Percentiles rank a stretch among this genome's conserved stretches.
Evolutionary conservation across 2,329 filamentous ascomycete genomes (phyloP).

Genomic region (Neospermospora avenae): DNA sequence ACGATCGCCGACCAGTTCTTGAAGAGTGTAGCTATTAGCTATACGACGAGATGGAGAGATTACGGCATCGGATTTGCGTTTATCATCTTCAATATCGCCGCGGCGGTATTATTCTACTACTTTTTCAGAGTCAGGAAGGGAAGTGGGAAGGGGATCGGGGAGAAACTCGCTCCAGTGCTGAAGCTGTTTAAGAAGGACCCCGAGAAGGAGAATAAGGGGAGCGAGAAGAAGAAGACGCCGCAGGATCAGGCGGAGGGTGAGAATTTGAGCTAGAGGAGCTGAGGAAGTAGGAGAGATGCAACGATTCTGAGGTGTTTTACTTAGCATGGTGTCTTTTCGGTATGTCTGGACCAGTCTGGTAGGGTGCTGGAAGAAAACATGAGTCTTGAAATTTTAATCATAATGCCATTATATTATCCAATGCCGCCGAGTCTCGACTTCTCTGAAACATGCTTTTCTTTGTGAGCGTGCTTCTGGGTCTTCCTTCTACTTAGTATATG

Average conservation of each 20-base stretch:
- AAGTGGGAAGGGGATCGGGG: conserved; percentile 10
- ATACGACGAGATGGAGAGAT: conserved; percentile 62
- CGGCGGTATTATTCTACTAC: conserved; percentile 52
- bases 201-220: conserved; percentile 24
- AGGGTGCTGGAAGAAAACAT: too few species aligned
- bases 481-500: too few species aligned
- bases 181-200: conserved; percentile 12
- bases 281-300: neutral
- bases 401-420: neutral
- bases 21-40: conserved; percentile 47
- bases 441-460: too few species aligned
- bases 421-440: too few species aligned
- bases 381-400: neutral
- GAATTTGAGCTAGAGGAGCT: neutral
- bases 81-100: conserved; percentile 51
- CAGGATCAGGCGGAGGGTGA: conserved; percentile 8
- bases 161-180: conserved; percentile 3
- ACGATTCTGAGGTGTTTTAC: neutral
- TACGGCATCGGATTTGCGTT: conserved; percentile 61
- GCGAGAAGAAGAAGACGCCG: conserved; percentile 12
- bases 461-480: too few species aligned
- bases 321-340: neutral
- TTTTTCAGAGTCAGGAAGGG: conserved; percentile 38
- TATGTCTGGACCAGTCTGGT: too few species aligned
- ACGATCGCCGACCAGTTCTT: conserved; percentile 50